Base-by-base conservation (phyloP, 2,329 filamentous ascomycete genomes). In the Periconia digitata region DNA sequence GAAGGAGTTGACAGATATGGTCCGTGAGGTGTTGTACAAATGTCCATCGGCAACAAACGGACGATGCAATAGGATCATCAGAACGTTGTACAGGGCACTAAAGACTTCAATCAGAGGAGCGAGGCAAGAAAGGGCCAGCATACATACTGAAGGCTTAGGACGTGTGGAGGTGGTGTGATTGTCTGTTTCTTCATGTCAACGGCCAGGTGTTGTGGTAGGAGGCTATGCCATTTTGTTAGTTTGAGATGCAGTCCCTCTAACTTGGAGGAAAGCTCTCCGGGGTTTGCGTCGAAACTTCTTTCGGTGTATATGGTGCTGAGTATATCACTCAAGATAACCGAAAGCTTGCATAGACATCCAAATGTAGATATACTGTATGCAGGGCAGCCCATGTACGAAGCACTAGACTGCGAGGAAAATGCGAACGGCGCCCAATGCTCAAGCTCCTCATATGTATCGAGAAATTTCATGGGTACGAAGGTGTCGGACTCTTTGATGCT, bases 51-150 rank as follows among this genome's bases (percentile, higher is more conserved):
- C 71, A 3, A 82, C 73, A 21, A 82, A 80, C 0, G 79, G 79
- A 6, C 77, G 77, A 50, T 82, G 79, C 0, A 83, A 67, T 0
- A 83, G 73, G 6, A 83, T 81, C 1, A 77, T 59, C 0, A 81
- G 69, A 0, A 78, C 77, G 45, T 82, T 72, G 35, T 79, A 78
- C 58, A 80, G 75, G 3, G 78, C 59, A 44, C 61, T 63, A 32
- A 22, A 3, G 6, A 1, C 27, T 5, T 38, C 12, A 24, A 18
- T 36, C 23, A 2, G 2, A 23, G 22, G 3, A 21, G 13, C 6
- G 3, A 29, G 4, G 20, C 17, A 21, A 17, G 2, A 13, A 6
- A 8, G 8, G 10, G 2, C n/a, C 7, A 27, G 10, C n/a, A 6
- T 16, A 50, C 60, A 57, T 43, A 63, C 61, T 59, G 58, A 35